These are phyloP conservation scores for Apiosordaria backusii DNA, from an alignment of 495 filamentous ascomycete genomes.

Conservation along the genomic window DNA sequence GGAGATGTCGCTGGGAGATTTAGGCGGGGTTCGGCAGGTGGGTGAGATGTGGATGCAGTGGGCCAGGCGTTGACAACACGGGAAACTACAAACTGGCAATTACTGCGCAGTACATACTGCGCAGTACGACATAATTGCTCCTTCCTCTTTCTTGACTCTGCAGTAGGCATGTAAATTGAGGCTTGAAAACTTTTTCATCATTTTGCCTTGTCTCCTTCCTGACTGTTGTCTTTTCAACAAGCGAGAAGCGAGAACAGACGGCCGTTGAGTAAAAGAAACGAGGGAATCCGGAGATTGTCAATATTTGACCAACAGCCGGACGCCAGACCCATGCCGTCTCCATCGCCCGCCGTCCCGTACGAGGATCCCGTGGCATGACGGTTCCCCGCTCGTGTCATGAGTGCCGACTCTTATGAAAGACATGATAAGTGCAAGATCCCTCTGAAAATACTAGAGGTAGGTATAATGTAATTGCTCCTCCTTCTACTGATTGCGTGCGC, in stretches of 20 bases:
- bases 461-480: too few relatives aligned
- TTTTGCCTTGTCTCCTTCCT: neutral
- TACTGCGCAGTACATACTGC: constrained; percentile 16
- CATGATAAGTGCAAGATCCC: neutral
- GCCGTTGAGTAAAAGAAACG: too few relatives aligned
- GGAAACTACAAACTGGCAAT: constrained; percentile 22
- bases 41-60: neutral
- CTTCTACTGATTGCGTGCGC: too few relatives aligned
- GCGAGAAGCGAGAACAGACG: too few relatives aligned
- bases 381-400: neutral
- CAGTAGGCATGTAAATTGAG: neutral
- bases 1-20: constrained; percentile 20
- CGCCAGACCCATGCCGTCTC: neutral
- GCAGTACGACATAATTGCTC: constrained; percentile 12
- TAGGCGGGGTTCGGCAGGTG: constrained; percentile 23
- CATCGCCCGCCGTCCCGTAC: neutral
- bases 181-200: too few relatives aligned
- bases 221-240: neutral
- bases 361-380: neutral
- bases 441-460: too few relatives aligned
- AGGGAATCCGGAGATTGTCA: too few relatives aligned
- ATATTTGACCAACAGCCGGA: neutral
- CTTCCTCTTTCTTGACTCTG: constrained; percentile 11
- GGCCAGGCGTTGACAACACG: constrained; percentile 20
- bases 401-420: neutral